These are phyloP conservation scores for Ensete ventricosum DNA, from an alignment of 176 grass and related monocot genomes.

Conservation along the genomic window DNA sequence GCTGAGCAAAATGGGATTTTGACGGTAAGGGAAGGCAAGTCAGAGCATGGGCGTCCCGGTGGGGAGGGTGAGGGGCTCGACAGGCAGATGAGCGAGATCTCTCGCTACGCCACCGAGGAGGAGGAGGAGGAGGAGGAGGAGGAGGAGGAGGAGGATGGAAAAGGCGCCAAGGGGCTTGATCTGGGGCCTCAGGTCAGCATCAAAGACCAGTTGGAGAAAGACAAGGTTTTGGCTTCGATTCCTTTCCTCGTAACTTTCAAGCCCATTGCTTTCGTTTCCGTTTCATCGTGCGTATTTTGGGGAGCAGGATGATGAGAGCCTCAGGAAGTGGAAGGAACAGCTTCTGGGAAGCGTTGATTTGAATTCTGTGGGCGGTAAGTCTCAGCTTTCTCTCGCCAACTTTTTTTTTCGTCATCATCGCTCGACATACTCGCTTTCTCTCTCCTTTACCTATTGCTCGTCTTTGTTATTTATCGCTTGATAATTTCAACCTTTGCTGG, in stretches of 20 bases:
- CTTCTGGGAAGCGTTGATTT: constrained; percentile 82
- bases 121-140: background rate
- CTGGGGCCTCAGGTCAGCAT: constrained; percentile 23
- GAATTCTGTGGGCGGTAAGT: constrained; percentile 90
- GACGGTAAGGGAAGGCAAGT: background rate
- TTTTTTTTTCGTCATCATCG: background rate
- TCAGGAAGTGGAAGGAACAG: constrained; percentile 94
- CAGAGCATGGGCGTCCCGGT: background rate
- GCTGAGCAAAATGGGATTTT: constrained; percentile 13
- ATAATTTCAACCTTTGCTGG: no score
- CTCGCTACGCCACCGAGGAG: background rate
- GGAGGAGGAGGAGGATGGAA: constrained; percentile 4
- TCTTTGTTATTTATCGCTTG: background rate
- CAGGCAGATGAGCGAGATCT: background rate
- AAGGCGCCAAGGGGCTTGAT: constrained; percentile 9
- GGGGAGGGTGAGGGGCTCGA: background rate
- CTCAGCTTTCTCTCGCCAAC: background rate
- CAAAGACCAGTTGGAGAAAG: constrained; percentile 27
- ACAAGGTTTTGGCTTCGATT: constrained; percentile 5
- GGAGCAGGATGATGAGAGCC: constrained; percentile 88
- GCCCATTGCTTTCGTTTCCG: background rate
- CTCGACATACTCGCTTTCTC: background rate
- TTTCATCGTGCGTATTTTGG: background rate
- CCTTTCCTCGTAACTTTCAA: background rate
- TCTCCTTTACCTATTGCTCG: background rate